Conservation (phyloP, 1,139 yeast genomes). For the Hansenula sp. region DNA sequence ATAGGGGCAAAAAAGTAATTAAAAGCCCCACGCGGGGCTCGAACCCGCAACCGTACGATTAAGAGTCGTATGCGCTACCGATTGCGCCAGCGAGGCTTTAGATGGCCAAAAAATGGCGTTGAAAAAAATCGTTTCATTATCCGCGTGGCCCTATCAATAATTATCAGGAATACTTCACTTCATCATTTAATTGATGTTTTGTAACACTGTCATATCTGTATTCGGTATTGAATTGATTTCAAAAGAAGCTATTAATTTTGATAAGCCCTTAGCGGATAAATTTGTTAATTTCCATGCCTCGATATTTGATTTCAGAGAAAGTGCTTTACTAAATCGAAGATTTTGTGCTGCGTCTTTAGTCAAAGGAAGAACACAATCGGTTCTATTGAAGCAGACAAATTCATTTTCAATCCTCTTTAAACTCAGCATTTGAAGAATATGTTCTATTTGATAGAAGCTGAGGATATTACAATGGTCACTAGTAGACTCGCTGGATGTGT, state of each 20-base stretch:
- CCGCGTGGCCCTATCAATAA: background rate
- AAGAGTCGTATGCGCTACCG: constrained; percentile 45
- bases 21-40: constrained; percentile 40
- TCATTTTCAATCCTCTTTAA: background rate
- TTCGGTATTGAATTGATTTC: no score
- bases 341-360: background rate
- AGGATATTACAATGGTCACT: background rate
- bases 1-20: background rate
- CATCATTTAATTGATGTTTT: no score
- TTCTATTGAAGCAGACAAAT: background rate
- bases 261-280: background rate
- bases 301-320: background rate
- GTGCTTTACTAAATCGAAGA: background rate
- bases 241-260: no score
- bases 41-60: constrained; percentile 42
- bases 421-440: background rate
- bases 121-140: background rate
- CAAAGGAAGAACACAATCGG: background rate
- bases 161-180: background rate
- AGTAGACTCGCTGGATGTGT: background rate
- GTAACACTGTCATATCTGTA: no score
- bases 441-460: background rate
- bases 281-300: background rate
- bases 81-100: constrained; percentile 40
- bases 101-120: background rate